phyloP scores from a whole-genome alignment of 176 grass and related monocot species.

The Cenchrus fungigraminus region DNA sequence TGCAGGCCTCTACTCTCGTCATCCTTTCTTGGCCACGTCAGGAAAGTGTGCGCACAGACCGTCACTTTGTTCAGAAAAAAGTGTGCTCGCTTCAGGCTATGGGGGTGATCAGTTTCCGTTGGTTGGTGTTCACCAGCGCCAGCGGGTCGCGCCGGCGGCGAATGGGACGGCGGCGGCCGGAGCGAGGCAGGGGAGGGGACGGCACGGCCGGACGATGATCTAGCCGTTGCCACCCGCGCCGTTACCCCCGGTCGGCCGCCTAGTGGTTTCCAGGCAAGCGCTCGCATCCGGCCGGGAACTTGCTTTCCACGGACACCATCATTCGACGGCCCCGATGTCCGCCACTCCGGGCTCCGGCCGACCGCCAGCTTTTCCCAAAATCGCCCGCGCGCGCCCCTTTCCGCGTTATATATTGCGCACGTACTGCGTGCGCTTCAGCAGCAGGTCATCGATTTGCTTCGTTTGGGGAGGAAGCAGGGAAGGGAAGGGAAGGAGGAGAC shows the following conservation, averaged over 20 bases:
- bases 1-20: too few relatives aligned
- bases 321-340: constrained; percentile 9
- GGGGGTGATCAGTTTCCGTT: not conserved
- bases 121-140: not conserved
- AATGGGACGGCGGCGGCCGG: not conserved
- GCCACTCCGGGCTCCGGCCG: not conserved
- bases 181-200: not conserved
- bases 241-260: not conserved
- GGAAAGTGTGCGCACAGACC: too few relatives aligned
- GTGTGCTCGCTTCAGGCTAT: too few relatives aligned
- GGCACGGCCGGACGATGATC: not conserved
- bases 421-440: too few relatives aligned
- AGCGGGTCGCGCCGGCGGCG: not conserved
- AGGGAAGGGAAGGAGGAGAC: not conserved
- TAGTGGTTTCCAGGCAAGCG: constrained; percentile 26
- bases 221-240: too few relatives aligned
- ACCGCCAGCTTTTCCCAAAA: not conserved
- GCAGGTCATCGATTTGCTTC: not conserved
- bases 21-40: too few relatives aligned
- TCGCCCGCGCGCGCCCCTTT: not conserved
- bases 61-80: too few relatives aligned
- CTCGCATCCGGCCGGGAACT: not conserved
- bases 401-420: not conserved
- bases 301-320: constrained; percentile 33
- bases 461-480: not conserved